Evolutionary conservation across 148 eudicot species (phyloP), one percentile per base, ranked within the genome.

Genomic region (Limonium bicolor): DNA sequence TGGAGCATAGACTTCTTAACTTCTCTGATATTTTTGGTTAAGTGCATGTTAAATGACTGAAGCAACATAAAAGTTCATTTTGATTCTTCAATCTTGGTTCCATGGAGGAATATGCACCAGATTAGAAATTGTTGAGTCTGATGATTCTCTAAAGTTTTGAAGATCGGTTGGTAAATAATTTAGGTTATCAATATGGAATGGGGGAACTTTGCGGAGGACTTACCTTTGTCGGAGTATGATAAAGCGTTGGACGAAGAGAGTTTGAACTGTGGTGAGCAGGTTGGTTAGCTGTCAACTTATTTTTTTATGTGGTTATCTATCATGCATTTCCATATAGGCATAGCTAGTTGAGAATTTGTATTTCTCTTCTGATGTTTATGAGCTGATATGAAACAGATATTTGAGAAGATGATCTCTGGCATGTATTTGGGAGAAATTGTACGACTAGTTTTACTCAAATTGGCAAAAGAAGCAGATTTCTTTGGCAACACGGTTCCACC

Each of bases 121-220:
- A 32, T 3, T 40, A 5, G 21, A 18, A 4, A 6, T 13, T 40
- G 5, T 11, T 27, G 35, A 33, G 11, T 53, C 40, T 40, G 7
- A 41, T 23, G 39, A 7, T n/a, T n/a, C n/a, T n/a, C n/a, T n/a
- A n/a, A n/a, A n/a, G n/a, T n/a, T n/a, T n/a, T n/a, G n/a, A n/a
- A n/a, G n/a, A n/a, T n/a, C n/a, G n/a, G n/a, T n/a, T n/a, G n/a
- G n/a, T n/a, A n/a, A n/a, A n/a, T n/a, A n/a, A n/a, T 41, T 14
- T 34, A 86, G 95, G 92, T 75, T 41, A 77, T 86, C 60, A 86
- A 86, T 58, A 86, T 75, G 68, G 95, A 86, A 58, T 86, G 95
- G 92, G 95, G 95, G 32, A 77, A 74, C 55, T 86, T 69, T 58
- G 69, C 83, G 13, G 42, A 71, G 21, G 55, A 69, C 67, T 80